Evolutionary conservation across 371 early-diverging fungal species (phyloP).

Genomic region (Haplosporangium sp.): DNA sequence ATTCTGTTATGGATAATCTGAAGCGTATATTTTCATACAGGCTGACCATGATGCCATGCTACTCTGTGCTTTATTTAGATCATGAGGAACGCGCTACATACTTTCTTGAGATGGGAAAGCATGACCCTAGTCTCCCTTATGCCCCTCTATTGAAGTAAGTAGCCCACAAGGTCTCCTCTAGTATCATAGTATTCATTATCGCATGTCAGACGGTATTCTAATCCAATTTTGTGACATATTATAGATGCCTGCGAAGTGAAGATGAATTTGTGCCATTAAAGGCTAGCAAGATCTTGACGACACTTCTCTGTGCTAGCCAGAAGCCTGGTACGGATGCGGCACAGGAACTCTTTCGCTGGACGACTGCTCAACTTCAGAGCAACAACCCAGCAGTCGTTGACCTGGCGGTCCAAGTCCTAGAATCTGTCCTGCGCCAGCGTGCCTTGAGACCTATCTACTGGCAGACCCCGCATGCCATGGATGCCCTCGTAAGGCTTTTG

Average conservation of each 20-base stretch:
- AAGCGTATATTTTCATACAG: background rate
- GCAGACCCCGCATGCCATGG: conserved; percentile 66
- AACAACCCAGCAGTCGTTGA: conserved; percentile 79
- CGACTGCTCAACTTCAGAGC: conserved; percentile 74
- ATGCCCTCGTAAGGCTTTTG: conserved; percentile 74
- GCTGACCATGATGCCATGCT: conserved; percentile 5
- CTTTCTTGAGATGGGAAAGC: conserved; percentile 60
- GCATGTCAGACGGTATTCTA: background rate
- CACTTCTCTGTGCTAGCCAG: conserved; percentile 55
- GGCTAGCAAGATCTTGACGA: conserved; percentile 83
- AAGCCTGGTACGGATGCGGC: conserved; percentile 31
- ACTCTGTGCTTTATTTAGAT: background rate
- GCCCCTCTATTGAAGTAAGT: conserved; percentile 74
- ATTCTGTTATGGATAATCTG: no score
- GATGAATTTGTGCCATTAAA: conserved; percentile 90
- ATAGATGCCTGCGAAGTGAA: conserved; percentile 78
- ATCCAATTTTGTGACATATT: background rate
- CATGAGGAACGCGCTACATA: conserved; percentile 33
- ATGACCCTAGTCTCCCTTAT: conserved; percentile 66
- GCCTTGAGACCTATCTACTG: conserved; percentile 72
- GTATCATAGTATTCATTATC: no score
- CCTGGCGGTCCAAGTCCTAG: conserved; percentile 85
- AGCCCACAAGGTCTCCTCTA: background rate
- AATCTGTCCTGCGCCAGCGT: conserved; percentile 75
- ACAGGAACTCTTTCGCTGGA: conserved; percentile 72